Evolutionary conservation across 768 basidiomycete species (phyloP).

Genomic region (Xerocomellus amylosporus): DNA sequence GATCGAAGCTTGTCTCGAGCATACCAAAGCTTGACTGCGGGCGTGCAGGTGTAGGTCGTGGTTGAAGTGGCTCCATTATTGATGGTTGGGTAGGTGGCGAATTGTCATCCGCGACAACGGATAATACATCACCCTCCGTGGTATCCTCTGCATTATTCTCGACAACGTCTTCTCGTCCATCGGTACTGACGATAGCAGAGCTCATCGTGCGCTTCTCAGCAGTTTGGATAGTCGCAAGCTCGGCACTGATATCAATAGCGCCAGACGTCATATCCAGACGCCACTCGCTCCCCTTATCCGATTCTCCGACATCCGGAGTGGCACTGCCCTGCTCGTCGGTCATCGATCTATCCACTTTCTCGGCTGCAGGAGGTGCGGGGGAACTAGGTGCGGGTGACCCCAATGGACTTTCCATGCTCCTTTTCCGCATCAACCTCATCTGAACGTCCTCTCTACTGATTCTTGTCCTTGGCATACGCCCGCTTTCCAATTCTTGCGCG

Average conservation of each 20-base stretch:
- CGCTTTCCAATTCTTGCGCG: constrained; percentile 18
- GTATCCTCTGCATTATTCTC: not conserved
- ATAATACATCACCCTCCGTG: not conserved
- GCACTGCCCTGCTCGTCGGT: not conserved
- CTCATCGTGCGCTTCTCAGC: constrained; percentile 43
- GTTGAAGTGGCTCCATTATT: constrained; percentile 3
- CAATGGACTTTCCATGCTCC: constrained; percentile 44
- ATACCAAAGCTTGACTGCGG: constrained; percentile 15
- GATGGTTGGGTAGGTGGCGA: not conserved
- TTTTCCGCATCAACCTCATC: constrained; percentile 43
- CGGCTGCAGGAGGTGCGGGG: not conserved
- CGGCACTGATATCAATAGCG: constrained; percentile 39
- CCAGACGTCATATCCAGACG: constrained; percentile 41
- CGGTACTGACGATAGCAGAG: not conserved
- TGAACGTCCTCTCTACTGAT: constrained; percentile 57
- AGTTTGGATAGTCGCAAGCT: constrained; percentile 48
- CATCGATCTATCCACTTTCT: not conserved
- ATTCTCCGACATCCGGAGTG: not conserved
- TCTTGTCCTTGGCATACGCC: constrained; percentile 35
- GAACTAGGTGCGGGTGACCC: constrained; percentile 18
- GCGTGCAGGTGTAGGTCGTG: constrained; percentile 6
- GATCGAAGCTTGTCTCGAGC: constrained; percentile 25
- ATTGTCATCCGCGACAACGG: not conserved
- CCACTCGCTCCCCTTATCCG: constrained; percentile 28
- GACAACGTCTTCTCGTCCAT: not conserved